A percentile compares a stretch with the other conserved stretches of the same genome.
Evolutionary conservation across 495 filamentous ascomycete species (phyloP).

Genomic region (Hypoxylon cercidicola): DNA sequence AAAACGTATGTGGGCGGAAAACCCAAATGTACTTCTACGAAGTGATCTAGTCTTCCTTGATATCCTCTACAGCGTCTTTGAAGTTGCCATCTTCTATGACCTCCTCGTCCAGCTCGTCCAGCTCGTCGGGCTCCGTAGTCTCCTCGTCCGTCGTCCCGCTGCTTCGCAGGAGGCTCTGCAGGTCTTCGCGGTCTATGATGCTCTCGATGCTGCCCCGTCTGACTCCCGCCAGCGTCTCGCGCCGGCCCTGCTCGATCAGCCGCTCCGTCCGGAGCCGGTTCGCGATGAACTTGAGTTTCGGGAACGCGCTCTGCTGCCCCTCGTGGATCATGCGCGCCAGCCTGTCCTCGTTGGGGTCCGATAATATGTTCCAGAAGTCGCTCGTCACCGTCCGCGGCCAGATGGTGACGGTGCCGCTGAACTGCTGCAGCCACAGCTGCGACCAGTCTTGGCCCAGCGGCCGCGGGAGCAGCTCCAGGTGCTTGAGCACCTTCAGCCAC

Average conservation of each 20-base stretch:
- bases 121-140: conserved; percentile 38
- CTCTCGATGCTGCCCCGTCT: conserved; percentile 57
- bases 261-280: conserved; percentile 87
- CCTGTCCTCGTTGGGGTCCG: conserved; percentile 77
- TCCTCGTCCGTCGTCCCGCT: conserved; percentile 41
- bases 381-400: conserved; percentile 80
- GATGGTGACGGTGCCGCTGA: conserved; percentile 93
- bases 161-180: conserved; percentile 46
- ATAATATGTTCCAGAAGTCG: conserved; percentile 88
- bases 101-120: conserved; percentile 19
- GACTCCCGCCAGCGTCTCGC: conserved; percentile 57
- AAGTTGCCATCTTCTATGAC: conserved; percentile 28
- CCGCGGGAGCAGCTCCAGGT: conserved; percentile 89
- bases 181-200: conserved; percentile 57
- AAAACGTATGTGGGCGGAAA: too few species aligned
- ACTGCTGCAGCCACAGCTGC: conserved; percentile 93
- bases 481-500: conserved; percentile 93
- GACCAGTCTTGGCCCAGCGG: conserved; percentile 96
- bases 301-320: conserved; percentile 86
- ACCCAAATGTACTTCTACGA: too few species aligned
- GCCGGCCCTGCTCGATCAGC: conserved; percentile 78
- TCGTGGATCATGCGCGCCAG: conserved; percentile 88
- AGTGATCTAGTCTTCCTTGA: conserved; percentile 15
- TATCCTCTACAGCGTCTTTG: conserved; percentile 9
- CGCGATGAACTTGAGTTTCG: conserved; percentile 87